Base-by-base conservation (phyloP, 345 rosid genomes). In the Erodium maritimum region DNA sequence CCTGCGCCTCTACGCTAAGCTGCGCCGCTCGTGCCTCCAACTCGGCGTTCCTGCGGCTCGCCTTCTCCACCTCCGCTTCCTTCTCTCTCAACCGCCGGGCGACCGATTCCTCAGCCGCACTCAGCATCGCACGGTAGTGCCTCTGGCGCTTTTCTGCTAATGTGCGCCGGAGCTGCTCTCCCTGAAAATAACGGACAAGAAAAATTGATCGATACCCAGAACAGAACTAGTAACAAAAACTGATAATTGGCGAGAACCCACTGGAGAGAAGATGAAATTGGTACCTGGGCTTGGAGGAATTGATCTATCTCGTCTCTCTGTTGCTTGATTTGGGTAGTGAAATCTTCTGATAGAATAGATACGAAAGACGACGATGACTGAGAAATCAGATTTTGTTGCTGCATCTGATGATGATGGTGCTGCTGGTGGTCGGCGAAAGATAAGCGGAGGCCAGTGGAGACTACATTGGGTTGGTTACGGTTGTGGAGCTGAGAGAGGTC, bases 21-120 rank as follows among this genome's bases (percentile, higher is more conserved):
- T 88, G 96, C 16, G 89, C 69, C n/a, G 86, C 90, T 52, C 93
- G 93, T 56, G 94, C 84, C 64, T 86, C 87, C 20, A 91, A 57
- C 81, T 88, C 98, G 1, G 82, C 79, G 74, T 88, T 83, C 37
- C 80, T 80, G 53, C 89, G 82, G 24, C 75, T 65, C 71, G 93
- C 86, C 68, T 80, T 88, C 69, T 88, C 96, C 18, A 86, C 72
- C 54, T 84, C 95, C 0, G 77, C 72, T 34, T 86, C 88, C 67
- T 80, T 91, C 69, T 86, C 93, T 58, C 80, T 75, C 69, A 88
- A 62, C 61, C 81, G 64, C 67, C 76, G 69, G 18, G 74, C 62
- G 14, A 84, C 76, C 19, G 83, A 71, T 63, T 84, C 93, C 73
- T 86, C 95, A 67, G 85, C 83, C 9, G 75, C 74, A 34, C 83